Evolutionary conservation across 495 filamentous ascomycete species (phyloP).

Genomic region (Aspergillus wentii): DNA sequence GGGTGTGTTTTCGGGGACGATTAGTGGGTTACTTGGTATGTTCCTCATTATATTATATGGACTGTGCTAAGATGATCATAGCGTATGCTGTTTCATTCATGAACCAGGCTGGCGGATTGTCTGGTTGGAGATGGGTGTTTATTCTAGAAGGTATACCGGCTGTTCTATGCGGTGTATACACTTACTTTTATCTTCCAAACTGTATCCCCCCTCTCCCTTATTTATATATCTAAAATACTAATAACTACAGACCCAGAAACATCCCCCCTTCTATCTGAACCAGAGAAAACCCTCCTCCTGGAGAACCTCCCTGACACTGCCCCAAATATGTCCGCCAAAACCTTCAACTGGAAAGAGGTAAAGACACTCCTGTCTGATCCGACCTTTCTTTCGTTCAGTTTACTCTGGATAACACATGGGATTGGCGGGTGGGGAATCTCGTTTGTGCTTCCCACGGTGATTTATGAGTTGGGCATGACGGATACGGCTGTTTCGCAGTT

Average conservation of each 20-base stretch:
- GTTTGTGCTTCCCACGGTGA: slow-evolving; percentile 37
- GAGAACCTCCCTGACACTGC: too few relatives aligned
- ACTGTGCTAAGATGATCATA: too few relatives aligned
- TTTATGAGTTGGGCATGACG: slow-evolving; percentile 39
- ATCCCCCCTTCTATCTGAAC: too few relatives aligned
- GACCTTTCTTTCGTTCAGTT: slow-evolving; percentile 31
- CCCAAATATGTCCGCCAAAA: too few relatives aligned
- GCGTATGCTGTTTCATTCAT: slow-evolving; percentile 38
- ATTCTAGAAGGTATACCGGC: slow-evolving; percentile 41
- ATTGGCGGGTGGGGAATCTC: slow-evolving; percentile 39
- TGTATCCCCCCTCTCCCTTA: too few relatives aligned
- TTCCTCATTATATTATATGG: too few relatives aligned
- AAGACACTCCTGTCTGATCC: slow-evolving; percentile 24
- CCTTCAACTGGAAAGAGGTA: slow-evolving; percentile 21
- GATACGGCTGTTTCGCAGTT: slow-evolving; percentile 33
- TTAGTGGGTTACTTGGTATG: slow-evolving; percentile 38
- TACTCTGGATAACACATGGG: slow-evolving; percentile 36
- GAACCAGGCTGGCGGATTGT: slow-evolving; percentile 26
- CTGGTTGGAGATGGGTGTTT: slow-evolving; percentile 44
- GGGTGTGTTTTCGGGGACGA: slow-evolving; percentile 28
- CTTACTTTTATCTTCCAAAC: slow-evolving; percentile 35
- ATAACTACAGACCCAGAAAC: too few relatives aligned
- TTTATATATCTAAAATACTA: too few relatives aligned
- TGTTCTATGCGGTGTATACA: slow-evolving; percentile 26
- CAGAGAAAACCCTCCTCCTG: too few relatives aligned